phyloP scores from a whole-genome alignment of 208 protist genomes.

The Plasmodiophora brassicae region DNA sequence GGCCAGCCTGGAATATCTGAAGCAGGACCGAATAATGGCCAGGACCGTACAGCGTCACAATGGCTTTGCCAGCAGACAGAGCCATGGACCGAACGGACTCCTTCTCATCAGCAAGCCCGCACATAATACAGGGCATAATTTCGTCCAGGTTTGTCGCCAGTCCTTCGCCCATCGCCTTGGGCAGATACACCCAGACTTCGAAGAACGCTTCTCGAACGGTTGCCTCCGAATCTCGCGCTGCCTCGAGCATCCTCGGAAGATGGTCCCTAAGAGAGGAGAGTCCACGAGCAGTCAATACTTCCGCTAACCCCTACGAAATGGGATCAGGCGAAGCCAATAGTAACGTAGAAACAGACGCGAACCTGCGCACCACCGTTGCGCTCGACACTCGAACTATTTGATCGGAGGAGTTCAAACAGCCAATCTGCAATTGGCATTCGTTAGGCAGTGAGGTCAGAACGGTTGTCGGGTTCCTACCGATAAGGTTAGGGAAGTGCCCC shows the following conservation, averaged over 20 bases:
- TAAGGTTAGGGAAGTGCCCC: conserved; percentile 62
- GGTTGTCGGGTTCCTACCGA: conserved; percentile 59
- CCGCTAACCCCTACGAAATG: conserved; percentile 68
- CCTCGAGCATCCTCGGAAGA: conserved; percentile 42
- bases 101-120: conserved; percentile 49
- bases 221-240: neutral
- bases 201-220: conserved; percentile 64
- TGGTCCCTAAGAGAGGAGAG: neutral
- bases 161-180: conserved; percentile 56
- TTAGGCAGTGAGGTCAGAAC: neutral
- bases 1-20: neutral
- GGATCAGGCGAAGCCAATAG: conserved; percentile 63
- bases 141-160: conserved; percentile 55
- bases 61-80: conserved; percentile 65
- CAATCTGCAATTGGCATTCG: neutral
- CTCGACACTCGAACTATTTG: neutral
- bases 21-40: neutral
- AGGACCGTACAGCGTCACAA: conserved; percentile 62
- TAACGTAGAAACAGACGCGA: no score
- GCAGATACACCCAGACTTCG: conserved; percentile 64
- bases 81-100: conserved; percentile 67
- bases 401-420: neutral
- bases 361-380: neutral
- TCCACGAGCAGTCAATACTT: conserved; percentile 58
- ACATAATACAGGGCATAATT: conserved; percentile 59